Conservation (phyloP, 352 stramenopile species). For the Phytopythium helicoides region DNA sequence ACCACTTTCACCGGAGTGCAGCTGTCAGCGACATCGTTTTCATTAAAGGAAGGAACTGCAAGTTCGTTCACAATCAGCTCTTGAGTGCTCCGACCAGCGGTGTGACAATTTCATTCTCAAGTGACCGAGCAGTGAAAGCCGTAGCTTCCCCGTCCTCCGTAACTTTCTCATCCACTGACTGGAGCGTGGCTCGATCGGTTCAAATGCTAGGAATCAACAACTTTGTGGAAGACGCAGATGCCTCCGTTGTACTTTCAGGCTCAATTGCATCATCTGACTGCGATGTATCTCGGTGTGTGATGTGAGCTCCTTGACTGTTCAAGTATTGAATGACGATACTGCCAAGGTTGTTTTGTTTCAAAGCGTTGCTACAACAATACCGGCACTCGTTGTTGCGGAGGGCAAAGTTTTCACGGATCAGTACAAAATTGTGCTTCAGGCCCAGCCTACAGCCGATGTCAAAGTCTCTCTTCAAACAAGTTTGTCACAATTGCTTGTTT, state of each 20-base stretch:
- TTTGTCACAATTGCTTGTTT: constrained; percentile 36
- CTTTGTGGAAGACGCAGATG: constrained; percentile 46
- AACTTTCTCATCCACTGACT: constrained; percentile 31
- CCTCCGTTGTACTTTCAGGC: constrained; percentile 14
- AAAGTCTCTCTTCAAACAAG: constrained; percentile 26
- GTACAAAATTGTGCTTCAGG: constrained; percentile 47
- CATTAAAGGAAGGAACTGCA: constrained; percentile 33
- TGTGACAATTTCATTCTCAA: constrained; percentile 38
- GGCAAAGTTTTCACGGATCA: constrained; percentile 36
- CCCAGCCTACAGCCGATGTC: constrained; percentile 43
- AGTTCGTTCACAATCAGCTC: constrained; percentile 16
- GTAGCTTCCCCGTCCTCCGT: constrained; percentile 15
- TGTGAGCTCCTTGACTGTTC: constrained; percentile 23
- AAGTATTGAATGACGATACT: constrained; percentile 52
- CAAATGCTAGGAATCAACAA: constrained; percentile 46
- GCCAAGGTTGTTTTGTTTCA: constrained; percentile 49
- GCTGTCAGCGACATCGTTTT: constrained; percentile 38
- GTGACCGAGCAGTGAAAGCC: constrained; percentile 24
- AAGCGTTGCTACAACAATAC: constrained; percentile 24
- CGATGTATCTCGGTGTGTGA: constrained; percentile 25
- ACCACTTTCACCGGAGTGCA: constrained; percentile 35
- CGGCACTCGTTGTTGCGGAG: constrained; percentile 46
- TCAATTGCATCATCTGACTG: constrained; percentile 32
- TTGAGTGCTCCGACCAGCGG: constrained; percentile 32
- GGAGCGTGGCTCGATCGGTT: constrained; percentile 27